Evolutionary conservation across 495 filamentous ascomycete genomes (phyloP), one percentile per base, ranked within the genome.

Genomic region (Tuber umbilicatum): DNA sequence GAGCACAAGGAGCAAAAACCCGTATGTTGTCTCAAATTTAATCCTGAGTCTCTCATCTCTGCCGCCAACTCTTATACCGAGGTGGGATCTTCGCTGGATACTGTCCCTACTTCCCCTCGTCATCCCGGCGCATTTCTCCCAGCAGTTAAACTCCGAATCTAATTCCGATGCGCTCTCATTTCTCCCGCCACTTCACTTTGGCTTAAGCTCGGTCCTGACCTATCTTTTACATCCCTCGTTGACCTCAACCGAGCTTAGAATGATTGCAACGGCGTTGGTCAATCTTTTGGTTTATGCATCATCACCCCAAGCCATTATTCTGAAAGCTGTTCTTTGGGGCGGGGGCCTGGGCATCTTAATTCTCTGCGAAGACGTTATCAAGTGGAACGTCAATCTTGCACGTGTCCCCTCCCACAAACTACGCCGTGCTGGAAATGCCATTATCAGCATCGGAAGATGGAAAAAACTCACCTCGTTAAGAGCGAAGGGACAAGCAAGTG

Each of bases 371-470:
- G 88, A 90, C 69, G 87, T 94, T 23, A 89, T 98, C n/a, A 88
- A 86, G 82, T 97, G 92, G 92, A 93, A 91, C 47, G 90, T 97
- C 23, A 86, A 90, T 70, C 84, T 99, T 64, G 94, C 94, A 27
- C 86, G 96, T 60, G 92, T 99, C 47, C 95, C 95, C 2, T 92
- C 88, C 75, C 97, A 94, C 93, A 91, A 94, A 45, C 94, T 98
- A 76, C 88, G 90, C 75, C 89, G 90, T 31, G 83, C 87, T 19
- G 82, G 75, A 27, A 40, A 83, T 70, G 55, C 73, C 17, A 71
- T 81, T 67, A 76, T 77, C 68, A 75, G 76, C 16, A 55, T 81
- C 31, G 75, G 64, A 27, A 80, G 23, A 41, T 73, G 73, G 74
- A 55, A 84, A 79, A 80, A 76, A 73, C 31, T 74, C 4, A 68